Percentiles rank a stretch among this genome's conserved stretches.
phyloP scores from a whole-genome alignment of 441 rosid genomes.

The Daphne laureola region DNA sequence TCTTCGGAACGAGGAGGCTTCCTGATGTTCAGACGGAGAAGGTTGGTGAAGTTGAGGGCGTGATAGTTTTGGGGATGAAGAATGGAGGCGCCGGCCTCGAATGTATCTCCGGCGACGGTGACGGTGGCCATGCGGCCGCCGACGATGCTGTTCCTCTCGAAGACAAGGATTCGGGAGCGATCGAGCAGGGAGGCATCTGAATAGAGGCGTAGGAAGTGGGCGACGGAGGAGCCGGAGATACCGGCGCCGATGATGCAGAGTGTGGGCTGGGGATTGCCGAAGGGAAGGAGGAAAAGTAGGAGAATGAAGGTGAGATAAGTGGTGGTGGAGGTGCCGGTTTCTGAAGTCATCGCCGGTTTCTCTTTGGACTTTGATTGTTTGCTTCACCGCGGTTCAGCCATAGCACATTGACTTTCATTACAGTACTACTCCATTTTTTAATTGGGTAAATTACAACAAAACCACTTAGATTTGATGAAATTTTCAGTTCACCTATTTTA shows the following conservation, averaged over 20 bases:
- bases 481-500: too few species aligned
- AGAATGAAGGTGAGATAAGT: constrained; percentile 16
- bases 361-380: too few species aligned
- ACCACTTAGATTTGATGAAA: too few species aligned
- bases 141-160: constrained; percentile 58
- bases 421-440: too few species aligned
- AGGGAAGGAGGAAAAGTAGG: constrained; percentile 18
- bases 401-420: too few species aligned
- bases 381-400: too few species aligned
- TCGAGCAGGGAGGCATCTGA: constrained; percentile 20
- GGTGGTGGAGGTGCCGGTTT: neutral
- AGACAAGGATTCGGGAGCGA: constrained; percentile 36
- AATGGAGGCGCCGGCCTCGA: constrained; percentile 88
- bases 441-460: too few species aligned
- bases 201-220: constrained; percentile 77
- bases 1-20: constrained; percentile 42
- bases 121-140: constrained; percentile 92
- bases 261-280: constrained; percentile 26
- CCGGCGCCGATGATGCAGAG: constrained; percentile 81
- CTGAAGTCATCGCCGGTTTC: neutral
- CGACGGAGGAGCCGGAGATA: constrained; percentile 76
- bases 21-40: constrained; percentile 37
- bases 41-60: constrained; percentile 50
- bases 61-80: constrained; percentile 80
- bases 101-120: constrained; percentile 43